Evolutionary conservation across 495 filamentous ascomycete species (phyloP).

Genomic region (Xylaria curta): DNA sequence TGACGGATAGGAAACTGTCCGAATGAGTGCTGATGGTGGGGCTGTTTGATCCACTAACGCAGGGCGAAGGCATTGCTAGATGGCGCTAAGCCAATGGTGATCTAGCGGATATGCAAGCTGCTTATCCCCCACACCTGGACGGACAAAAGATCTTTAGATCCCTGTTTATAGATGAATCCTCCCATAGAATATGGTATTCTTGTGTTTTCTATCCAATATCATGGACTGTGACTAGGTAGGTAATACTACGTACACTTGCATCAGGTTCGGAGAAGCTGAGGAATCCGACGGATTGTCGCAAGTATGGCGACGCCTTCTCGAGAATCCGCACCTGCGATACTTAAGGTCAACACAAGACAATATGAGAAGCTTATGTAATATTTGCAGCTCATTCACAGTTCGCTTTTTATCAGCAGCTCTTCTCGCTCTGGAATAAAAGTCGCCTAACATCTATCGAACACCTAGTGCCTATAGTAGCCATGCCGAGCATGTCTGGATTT

Average conservation of each 20-base stretch:
- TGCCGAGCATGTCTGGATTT: slow-evolving; percentile 9
- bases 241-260: neutral
- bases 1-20: slow-evolving; percentile 19
- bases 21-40: neutral
- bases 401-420: neutral
- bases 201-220: neutral
- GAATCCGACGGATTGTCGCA: neutral
- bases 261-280: neutral
- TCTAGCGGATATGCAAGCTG: slow-evolving; percentile 32
- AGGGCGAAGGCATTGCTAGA: neutral
- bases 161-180: neutral
- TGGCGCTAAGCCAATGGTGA: slow-evolving; percentile 8
- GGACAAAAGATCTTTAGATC: neutral
- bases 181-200: neutral
- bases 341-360: neutral
- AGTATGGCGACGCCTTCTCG: neutral
- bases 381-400: neutral
- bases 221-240: neutral
- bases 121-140: slow-evolving; percentile 34
- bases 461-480: neutral
- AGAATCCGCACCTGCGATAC: neutral
- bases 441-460: neutral
- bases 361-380: neutral
- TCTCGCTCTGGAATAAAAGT: neutral
- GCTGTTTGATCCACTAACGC: neutral